These are phyloP conservation scores for Hansenula sp. DNA, from an alignment of 1,139 yeast species.

Conservation along the genomic window DNA sequence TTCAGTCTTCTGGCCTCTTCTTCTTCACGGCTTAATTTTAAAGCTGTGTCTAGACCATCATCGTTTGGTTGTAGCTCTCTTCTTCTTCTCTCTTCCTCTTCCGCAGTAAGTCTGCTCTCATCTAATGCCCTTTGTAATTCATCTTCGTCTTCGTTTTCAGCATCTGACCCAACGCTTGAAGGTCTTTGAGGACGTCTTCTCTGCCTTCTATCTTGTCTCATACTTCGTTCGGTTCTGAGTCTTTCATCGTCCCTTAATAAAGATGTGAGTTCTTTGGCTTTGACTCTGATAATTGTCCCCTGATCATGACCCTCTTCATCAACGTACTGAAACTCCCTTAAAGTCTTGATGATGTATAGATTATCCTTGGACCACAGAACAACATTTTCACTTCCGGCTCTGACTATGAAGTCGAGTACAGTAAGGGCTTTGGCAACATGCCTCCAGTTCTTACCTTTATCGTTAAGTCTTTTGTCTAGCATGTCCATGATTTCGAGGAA, in stretches of 20 bases:
- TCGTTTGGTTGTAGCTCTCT: conserved; percentile 43
- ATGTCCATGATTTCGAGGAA: conserved; percentile 93
- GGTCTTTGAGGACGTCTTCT: conserved; percentile 26
- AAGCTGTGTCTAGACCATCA: conserved; percentile 76
- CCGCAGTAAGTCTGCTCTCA: conserved; percentile 79
- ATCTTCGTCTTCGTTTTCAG: conserved; percentile 54
- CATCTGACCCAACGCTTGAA: conserved; percentile 11
- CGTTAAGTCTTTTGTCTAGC: conserved; percentile 89
- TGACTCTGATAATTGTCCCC: conserved; percentile 85
- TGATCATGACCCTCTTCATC: conserved; percentile 83
- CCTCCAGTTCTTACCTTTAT: conserved; percentile 97
- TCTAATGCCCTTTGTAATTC: conserved; percentile 83
- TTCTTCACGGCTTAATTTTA: conserved; percentile 82
- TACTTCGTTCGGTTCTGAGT: conserved; percentile 64
- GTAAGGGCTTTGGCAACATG: conserved; percentile 92
- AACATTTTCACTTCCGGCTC: conserved; percentile 87
- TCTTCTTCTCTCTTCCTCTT: conserved; percentile 71
- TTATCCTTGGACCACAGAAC: conserved; percentile 94
- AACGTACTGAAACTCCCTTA: conserved; percentile 82
- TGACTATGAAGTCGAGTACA: conserved; percentile 81
- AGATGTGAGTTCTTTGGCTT: conserved; percentile 86
- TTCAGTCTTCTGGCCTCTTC: conserved; percentile 68
- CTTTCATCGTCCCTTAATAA: conserved; percentile 82
- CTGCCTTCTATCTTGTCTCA: conserved; percentile 33
- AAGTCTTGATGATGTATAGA: conserved; percentile 81